These are phyloP conservation scores for Vitis hybrid DNA, from an alignment of 177 flowering plant species.

Conservation along the genomic window DNA sequence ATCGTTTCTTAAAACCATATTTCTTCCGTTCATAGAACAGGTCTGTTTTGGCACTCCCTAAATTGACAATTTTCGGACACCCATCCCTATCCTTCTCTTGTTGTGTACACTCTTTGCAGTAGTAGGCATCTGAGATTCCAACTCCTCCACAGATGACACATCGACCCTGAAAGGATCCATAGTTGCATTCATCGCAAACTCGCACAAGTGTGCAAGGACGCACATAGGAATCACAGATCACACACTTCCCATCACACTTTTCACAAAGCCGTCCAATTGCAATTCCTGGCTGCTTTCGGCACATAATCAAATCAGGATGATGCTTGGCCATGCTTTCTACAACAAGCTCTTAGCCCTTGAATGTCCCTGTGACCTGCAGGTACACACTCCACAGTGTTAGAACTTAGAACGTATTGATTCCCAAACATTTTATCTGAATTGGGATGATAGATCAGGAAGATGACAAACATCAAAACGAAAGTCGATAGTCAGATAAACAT, in stretches of 20 bases:
- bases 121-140: constrained; percentile 84
- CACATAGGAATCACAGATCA: constrained; percentile 74
- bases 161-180: constrained; percentile 81
- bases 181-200: constrained; percentile 88
- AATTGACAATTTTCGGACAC: constrained; percentile 80
- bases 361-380: constrained; percentile 7
- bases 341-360: neutral
- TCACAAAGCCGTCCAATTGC: constrained; percentile 67
- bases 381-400: constrained; percentile 4
- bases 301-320: constrained; percentile 72
- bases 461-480: too few relatives aligned
- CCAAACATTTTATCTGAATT: neutral
- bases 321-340: constrained; percentile 60
- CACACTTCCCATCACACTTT: constrained; percentile 69
- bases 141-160: constrained; percentile 92
- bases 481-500: too few relatives aligned
- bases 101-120: constrained; percentile 89
- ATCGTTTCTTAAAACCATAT: constrained; percentile 85
- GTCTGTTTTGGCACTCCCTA: constrained; percentile 87
- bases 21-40: constrained; percentile 83
- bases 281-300: constrained; percentile 72
- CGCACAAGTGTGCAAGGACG: constrained; percentile 88
- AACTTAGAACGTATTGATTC: neutral
- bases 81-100: constrained; percentile 88
- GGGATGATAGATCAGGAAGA: neutral